Evolutionary conservation across 2,329 filamentous ascomycete genomes (phyloP), one percentile per base, ranked within the genome.

Genomic region (Phoma herbarum): DNA sequence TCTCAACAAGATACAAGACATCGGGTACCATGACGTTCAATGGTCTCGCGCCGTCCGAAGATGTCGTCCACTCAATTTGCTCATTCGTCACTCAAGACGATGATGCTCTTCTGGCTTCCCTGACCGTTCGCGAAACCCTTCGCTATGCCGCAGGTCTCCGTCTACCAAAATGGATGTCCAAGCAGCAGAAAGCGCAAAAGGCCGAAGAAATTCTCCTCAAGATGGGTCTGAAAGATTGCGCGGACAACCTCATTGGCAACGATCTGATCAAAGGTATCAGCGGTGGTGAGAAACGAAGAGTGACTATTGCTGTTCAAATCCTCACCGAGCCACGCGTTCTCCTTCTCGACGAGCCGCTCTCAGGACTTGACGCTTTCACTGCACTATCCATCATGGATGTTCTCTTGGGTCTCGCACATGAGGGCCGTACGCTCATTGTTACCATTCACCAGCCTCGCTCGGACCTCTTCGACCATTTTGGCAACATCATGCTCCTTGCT

Each of bases 21-120:
- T 81, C 80, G 5, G 90, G 90, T 0, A 83, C 81, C 44, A 84
- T 93, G 73, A 83, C 84, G 0, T 91, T 92, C 72, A 93, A 93
- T 65, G 87, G 85, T 0, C 85, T 89, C 0, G 77, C 84, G 1
- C 90, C 90, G 0, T 90, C 89, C 0, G 83, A 87, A 49, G 84
- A 86, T 0, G 90, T 93, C 3, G 83, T 93, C 31, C 83, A 88
- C 28, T 90, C 89, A 0, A 84, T 92, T 0, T 90, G 88, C 41
- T 92, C 90, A 0, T 93, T 91, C 61, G 90, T 93, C 7, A 91
- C 88, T 22, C 90, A 93, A 64, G 90, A 92, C 59, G 90, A 93
- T 56, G 89, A 92, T 66, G 90, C 89, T 1, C 79, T 93, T 2
- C 81, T 93, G 7, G 87, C 90, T 1, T 91, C 88, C 0, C 79